These are phyloP conservation scores for Streptanthus diversifolius DNA, from an alignment of 345 rosid species.

Conservation along the genomic window DNA sequence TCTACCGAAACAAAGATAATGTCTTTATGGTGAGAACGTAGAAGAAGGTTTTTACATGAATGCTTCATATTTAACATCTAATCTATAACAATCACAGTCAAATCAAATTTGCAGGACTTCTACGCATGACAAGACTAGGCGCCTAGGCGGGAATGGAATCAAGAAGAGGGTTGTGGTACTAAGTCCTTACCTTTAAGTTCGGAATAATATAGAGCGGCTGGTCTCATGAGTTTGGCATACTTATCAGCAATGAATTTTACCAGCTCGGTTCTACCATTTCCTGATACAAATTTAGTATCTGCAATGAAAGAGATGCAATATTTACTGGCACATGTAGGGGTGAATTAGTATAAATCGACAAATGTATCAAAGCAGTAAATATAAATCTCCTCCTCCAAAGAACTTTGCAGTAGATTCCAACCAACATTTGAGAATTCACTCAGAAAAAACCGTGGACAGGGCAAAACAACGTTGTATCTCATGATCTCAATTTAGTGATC, in stretches of 20 bases:
- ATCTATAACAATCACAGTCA: not conserved
- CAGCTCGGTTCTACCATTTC: conserved; percentile 49
- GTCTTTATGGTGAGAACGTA: not conserved
- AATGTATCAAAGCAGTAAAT: not conserved
- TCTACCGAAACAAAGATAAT: conserved; percentile 34
- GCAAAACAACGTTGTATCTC: not conserved
- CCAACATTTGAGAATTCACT: not conserved
- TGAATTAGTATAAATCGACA: not conserved
- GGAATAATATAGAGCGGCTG: conserved; percentile 52
- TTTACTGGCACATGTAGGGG: not conserved
- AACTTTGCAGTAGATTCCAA: not conserved
- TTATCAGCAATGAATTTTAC: conserved; percentile 51
- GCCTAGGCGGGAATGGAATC: not conserved
- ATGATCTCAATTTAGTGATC: not conserved
- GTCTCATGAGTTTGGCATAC: conserved; percentile 70
- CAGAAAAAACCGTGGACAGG: not conserved
- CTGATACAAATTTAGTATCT: conserved; percentile 44
- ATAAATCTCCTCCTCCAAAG: not conserved
- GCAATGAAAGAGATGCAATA: conserved; percentile 14
- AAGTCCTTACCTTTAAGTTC: conserved; percentile 63
- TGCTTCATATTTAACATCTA: not conserved
- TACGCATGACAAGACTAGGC: not conserved
- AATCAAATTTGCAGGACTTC: not conserved
- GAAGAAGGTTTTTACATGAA: not conserved
- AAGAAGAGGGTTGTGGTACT: not conserved